phyloP scores from a whole-genome alignment of 805 yeast genomes.

The Saturnispora sanitii region DNA sequence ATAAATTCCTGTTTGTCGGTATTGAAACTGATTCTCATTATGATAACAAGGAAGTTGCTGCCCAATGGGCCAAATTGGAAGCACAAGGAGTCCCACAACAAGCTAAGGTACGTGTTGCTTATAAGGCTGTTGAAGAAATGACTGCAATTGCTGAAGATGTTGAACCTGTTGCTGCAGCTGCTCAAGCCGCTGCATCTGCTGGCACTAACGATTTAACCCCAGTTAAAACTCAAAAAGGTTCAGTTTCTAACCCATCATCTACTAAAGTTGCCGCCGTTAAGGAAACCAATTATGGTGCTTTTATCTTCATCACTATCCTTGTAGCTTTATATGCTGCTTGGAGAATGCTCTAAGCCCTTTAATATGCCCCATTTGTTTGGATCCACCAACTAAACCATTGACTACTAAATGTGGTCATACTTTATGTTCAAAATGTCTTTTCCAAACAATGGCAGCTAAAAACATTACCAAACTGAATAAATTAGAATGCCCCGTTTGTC shows the following conservation, averaged over 20 bases:
- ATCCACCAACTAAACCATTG: constrained; percentile 37
- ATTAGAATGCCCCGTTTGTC: constrained; percentile 5
- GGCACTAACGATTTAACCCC: background rate
- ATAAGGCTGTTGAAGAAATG: constrained; percentile 22
- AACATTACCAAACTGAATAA: background rate
- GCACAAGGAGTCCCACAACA: constrained; percentile 35
- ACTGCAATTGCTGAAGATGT: constrained; percentile 26
- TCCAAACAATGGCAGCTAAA: constrained; percentile 32
- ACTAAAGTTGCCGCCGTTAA: background rate
- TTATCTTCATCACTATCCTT: constrained; percentile 6
- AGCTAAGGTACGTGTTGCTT: constrained; percentile 25
- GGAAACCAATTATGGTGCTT: background rate
- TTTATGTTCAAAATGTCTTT: constrained; percentile 45
- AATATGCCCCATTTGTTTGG: constrained; percentile 48
- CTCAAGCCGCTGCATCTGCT: constrained; percentile 12
- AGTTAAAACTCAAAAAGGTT: background rate
- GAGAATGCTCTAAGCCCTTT: constrained; percentile 17
- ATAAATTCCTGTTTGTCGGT: constrained; percentile 84
- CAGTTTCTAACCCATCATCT: constrained; percentile 10
- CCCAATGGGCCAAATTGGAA: constrained; percentile 66
- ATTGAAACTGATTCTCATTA: constrained; percentile 60
- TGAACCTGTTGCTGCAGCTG: constrained; percentile 12
- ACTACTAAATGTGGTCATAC: constrained; percentile 51
- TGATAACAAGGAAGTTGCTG: constrained; percentile 48
- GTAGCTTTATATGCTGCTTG: constrained; percentile 8